phyloP scores from a whole-genome alignment of 495 filamentous ascomycete species.

The Extremus antarcticus region DNA sequence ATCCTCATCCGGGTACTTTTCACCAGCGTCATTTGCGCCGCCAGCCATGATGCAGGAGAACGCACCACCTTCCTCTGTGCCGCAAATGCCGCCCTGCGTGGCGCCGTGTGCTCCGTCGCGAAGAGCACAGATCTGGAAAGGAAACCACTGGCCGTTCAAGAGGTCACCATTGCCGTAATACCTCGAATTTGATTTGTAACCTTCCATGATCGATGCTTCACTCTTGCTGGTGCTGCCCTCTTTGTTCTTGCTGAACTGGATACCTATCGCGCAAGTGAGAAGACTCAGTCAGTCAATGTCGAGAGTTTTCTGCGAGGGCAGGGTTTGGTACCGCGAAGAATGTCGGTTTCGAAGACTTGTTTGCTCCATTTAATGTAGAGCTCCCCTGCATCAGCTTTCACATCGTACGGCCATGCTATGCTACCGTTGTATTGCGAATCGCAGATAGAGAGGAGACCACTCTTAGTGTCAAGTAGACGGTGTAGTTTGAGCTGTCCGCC shows the following conservation, averaged over 20 bases:
- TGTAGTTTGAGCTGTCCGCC: conserved; percentile 4
- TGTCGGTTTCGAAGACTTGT: conserved; percentile 33
- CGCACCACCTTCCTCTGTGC: conserved; percentile 27
- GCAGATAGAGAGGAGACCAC: conserved; percentile 32
- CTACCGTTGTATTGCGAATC: conserved; percentile 5
- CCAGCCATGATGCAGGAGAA: conserved; percentile 36
- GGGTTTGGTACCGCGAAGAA: conserved; percentile 39
- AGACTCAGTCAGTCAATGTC: no score
- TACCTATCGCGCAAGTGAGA: no score
- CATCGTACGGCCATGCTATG: conserved; percentile 32
- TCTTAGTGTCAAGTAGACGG: conserved; percentile 30
- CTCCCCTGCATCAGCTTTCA: conserved; percentile 33
- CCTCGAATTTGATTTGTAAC: conserved; percentile 26
- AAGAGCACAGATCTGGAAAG: conserved; percentile 38
- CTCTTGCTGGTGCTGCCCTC: not conserved
- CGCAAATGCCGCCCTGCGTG: conserved; percentile 41
- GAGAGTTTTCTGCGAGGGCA: no score
- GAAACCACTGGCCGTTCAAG: conserved; percentile 47
- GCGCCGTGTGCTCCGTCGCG: conserved; percentile 49
- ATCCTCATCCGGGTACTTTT: conserved; percentile 34
- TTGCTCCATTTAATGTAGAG: conserved; percentile 33
- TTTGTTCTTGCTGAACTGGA: no score
- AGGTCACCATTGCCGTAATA: conserved; percentile 38
- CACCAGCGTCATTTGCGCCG: conserved; percentile 27
- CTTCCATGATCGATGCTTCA: conserved; percentile 10